Base-by-base conservation (phyloP, 768 basidiomycete species). In the Lentinula sp. region DNA sequence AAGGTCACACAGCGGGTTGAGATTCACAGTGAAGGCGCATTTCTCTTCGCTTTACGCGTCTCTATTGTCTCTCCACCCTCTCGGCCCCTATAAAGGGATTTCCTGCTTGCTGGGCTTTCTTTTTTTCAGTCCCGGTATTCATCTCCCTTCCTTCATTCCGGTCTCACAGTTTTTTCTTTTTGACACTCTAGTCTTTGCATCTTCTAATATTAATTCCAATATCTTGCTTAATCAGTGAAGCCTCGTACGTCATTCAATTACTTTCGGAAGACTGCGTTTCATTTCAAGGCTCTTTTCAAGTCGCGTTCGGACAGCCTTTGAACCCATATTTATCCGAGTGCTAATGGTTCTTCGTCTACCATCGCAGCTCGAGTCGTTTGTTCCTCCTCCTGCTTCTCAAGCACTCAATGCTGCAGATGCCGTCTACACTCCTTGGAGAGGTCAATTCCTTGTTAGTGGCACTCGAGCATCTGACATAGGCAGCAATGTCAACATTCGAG, bases 281-380 rank as follows among this genome's bases (percentile, higher is more conserved):
- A 37, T 54, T 53, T 32, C 28, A 35, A 39, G 18, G 37, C n/a
- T 37, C 53, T 20, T 32, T 7, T 50, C 32, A 18, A 54, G 53
- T 37, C 35, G 36, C 33, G 36, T 52, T 18, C 20, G 9, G 46
- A 54, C 35, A 37, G 8, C 15, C 20, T 52, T 32, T 50, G 16
- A n/a, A 50, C 7, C 28, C 28, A 28, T 54, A 54, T 39, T 36
- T 54, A 43, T 57, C 39, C 39, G 39, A 12, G 56, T 15, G 28
- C 56, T 60, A 64, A 85, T 85, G 84, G 81, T 82, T 71, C 84
- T 83, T 74, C 83, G 84, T 69, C 72, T 86, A 66, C 85, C 85
- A 66, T 81, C 85, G 53, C 80, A 84, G 66, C 78, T 85, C 63
- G 83, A 83, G 69, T 75, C 79, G 64, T 76, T 86, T 67, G 83